Evolutionary conservation across 345 rosid genomes (phyloP).

Genomic region (Lepidium africanum): DNA sequence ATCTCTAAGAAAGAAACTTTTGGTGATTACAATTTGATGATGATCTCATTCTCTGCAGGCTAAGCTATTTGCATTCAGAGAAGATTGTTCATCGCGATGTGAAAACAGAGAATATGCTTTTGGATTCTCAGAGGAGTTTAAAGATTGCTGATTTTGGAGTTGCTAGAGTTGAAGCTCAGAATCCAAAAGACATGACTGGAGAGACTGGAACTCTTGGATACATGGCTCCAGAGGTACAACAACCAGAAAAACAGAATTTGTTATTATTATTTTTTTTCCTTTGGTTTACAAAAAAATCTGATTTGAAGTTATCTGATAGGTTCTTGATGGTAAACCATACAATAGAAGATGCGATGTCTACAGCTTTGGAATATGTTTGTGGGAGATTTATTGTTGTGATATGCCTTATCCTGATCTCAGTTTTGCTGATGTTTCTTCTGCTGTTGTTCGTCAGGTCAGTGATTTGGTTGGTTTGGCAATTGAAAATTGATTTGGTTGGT

Average conservation of each 20-base stretch:
- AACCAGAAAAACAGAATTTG: neutral
- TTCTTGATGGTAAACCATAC: constrained; percentile 94
- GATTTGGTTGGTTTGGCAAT: neutral
- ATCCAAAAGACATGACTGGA: constrained; percentile 97
- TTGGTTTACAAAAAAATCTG: neutral
- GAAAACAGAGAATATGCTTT: constrained; percentile 88
- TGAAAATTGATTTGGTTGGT: neutral
- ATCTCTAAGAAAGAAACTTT: neutral
- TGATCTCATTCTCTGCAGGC: constrained; percentile 36
- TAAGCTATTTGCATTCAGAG: constrained; percentile 86
- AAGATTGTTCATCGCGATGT: constrained; percentile 97
- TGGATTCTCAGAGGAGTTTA: constrained; percentile 58
- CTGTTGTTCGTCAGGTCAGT: constrained; percentile 88
- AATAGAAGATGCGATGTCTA: constrained; percentile 95
- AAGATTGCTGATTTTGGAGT: constrained; percentile 99
- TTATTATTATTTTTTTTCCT: neutral
- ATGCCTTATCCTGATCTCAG: constrained; percentile 96
- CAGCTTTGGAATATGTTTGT: constrained; percentile 97
- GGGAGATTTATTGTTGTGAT: constrained; percentile 97
- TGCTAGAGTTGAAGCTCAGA: constrained; percentile 98
- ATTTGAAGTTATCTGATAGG: constrained; percentile 34
- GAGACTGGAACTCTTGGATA: constrained; percentile 99
- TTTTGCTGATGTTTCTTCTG: constrained; percentile 82
- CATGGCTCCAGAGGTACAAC: constrained; percentile 97
- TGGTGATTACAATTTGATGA: neutral